Conservation (phyloP, 495 filamentous ascomycete genomes). For the Lasiosphaeria ovina region DNA sequence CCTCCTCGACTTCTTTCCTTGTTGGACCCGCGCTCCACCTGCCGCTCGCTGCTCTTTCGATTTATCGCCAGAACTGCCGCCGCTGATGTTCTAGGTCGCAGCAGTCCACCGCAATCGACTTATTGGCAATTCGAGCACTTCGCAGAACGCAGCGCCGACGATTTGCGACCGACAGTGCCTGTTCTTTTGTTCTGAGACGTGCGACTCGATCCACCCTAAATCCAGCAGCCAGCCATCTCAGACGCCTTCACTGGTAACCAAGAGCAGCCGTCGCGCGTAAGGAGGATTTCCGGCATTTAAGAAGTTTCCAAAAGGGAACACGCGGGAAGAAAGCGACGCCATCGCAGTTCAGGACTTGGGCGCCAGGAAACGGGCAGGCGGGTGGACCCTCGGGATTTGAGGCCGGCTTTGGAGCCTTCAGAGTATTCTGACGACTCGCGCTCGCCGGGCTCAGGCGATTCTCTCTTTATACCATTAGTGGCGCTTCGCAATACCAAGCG, state of each 20-base stretch:
- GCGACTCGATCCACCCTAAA: slow-evolving; percentile 4
- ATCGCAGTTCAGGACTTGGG: neutral
- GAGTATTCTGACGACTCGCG: neutral
- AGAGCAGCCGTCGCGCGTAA: slow-evolving; percentile 17
- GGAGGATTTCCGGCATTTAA: no score
- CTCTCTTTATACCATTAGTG: neutral
- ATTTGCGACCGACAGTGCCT: slow-evolving; percentile 11
- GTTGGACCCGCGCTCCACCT: neutral
- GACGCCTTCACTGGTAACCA: slow-evolving; percentile 37
- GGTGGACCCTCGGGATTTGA: neutral
- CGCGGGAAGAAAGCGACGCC: neutral
- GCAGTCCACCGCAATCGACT: neutral
- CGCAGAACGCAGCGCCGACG: neutral
- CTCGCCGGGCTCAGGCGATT: neutral
- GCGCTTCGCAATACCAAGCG: neutral
- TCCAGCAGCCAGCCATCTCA: slow-evolving; percentile 15
- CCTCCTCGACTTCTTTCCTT: neutral
- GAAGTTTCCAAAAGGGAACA: no score
- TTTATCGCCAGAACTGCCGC: neutral
- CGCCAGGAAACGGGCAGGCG: neutral
- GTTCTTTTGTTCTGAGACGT: slow-evolving; percentile 28
- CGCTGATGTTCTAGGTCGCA: neutral
- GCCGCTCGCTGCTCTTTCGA: slow-evolving; percentile 6
- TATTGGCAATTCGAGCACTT: neutral
- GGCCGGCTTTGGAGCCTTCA: slow-evolving; percentile 4